Conservation (phyloP, 225 moss, liverwort and hornwort species). For the Neckera pumila region DNA sequence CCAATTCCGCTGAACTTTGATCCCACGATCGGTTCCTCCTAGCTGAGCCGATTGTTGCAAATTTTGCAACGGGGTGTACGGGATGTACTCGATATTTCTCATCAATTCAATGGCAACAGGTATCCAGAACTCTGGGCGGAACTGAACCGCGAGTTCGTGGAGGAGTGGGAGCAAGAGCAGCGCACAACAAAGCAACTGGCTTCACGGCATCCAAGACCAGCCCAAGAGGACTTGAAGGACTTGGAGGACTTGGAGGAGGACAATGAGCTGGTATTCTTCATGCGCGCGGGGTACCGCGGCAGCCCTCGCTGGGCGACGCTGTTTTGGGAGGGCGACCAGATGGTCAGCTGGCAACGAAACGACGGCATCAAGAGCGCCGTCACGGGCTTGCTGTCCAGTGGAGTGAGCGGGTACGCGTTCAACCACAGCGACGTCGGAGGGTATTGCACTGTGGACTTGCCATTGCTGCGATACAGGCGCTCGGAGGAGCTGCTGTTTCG, state of each 20-base stretch:
- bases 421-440: conserved; percentile 90
- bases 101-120: not conserved
- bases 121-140: conserved; percentile 86
- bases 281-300: conserved; percentile 65
- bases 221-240: not conserved
- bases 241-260: not conserved
- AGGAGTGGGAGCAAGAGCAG: conserved; percentile 68
- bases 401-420: conserved; percentile 62
- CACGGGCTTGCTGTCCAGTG: conserved; percentile 71
- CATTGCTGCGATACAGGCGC: conserved; percentile 47
- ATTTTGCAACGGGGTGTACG: not conserved
- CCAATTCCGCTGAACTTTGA: not conserved
- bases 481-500: conserved; percentile 69
- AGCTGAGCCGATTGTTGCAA: not conserved
- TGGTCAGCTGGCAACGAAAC: conserved; percentile 88
- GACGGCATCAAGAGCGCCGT: conserved; percentile 92
- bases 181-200: not conserved
- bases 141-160: conserved; percentile 67
- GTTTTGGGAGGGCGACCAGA: conserved; percentile 92
- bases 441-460: conserved; percentile 76
- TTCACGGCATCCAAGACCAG: not conserved
- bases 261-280: conserved; percentile 67
- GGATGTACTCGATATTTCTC: not conserved
- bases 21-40: not conserved
- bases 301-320: conserved; percentile 75